Percentiles rank a stretch among this genome's conserved stretches.
phyloP scores from a whole-genome alignment of 345 rosid genomes.

The Corymbia maculata region DNA sequence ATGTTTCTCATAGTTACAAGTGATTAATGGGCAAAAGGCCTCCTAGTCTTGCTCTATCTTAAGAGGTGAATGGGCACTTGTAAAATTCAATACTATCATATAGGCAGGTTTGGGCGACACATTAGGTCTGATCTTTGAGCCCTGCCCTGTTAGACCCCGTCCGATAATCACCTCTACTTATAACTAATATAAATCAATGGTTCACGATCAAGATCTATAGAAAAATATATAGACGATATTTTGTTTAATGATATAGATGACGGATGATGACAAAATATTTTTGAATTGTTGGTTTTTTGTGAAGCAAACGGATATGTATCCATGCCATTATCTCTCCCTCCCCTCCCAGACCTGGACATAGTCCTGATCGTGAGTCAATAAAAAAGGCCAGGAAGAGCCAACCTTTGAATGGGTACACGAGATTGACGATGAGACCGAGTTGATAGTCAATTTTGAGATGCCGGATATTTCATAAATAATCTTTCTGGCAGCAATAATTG shows the following conservation, averaged over 20 bases:
- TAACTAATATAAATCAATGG: neutral
- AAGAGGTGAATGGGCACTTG: neutral
- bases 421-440: neutral
- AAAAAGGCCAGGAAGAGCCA: neutral
- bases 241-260: neutral
- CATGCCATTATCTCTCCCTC: neutral
- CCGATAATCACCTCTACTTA: neutral
- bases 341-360: neutral
- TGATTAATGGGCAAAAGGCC: neutral
- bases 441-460: neutral
- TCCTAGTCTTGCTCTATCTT: fast-evolving
- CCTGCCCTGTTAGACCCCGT: neutral
- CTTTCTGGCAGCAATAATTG: neutral
- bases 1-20: neutral
- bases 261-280: neutral
- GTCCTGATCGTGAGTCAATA: neutral
- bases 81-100: neutral
- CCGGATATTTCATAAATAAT: neutral
- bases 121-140: neutral
- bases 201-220: neutral
- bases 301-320: neutral
- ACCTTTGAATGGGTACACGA: neutral
- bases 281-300: neutral
- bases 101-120: neutral
- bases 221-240: neutral